phyloP scores from a whole-genome alignment of 495 filamentous ascomycete genomes.

The Delitschia confertaspora region DNA sequence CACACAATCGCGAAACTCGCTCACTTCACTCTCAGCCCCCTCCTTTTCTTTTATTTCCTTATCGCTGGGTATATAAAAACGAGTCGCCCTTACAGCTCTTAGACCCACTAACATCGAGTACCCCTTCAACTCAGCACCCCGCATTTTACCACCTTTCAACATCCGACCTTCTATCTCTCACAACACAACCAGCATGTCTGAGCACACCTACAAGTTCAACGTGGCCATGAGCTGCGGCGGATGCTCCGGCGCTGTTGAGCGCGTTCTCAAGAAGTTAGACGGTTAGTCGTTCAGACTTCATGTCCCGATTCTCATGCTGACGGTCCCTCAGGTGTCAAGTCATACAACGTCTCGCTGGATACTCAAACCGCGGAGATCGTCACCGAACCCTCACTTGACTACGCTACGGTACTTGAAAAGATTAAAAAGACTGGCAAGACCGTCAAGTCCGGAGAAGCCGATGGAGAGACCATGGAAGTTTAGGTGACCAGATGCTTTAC shows the following conservation, averaged over 20 bases:
- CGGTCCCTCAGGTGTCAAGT: constrained; percentile 60
- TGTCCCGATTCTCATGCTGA: not conserved
- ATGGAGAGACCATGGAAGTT: constrained; percentile 26
- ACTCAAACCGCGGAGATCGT: constrained; percentile 66
- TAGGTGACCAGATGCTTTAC: too few relatives aligned
- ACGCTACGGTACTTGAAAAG: constrained; percentile 71
- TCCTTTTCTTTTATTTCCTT: too few relatives aligned
- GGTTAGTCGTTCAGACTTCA: constrained; percentile 45
- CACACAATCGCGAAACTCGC: constrained; percentile 25
- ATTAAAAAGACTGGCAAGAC: constrained; percentile 96
- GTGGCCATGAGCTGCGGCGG: constrained; percentile 61
- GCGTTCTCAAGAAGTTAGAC: constrained; percentile 91
- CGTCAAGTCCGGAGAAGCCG: constrained; percentile 64
- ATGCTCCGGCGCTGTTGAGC: constrained; percentile 66
- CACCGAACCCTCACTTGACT: constrained; percentile 54
- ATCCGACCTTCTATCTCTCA: not conserved
- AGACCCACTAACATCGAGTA: too few relatives aligned
- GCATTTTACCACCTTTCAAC: not conserved
- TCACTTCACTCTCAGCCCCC: constrained; percentile 6
- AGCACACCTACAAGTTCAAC: constrained; percentile 63
- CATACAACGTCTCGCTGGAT: constrained; percentile 78
- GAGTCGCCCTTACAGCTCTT: too few relatives aligned
- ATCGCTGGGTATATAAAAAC: too few relatives aligned
- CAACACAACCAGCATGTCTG: constrained; percentile 40
- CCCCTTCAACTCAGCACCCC: constrained; percentile 1